phyloP scores from a whole-genome alignment of 352 stramenopile species.

The Pythium vanterpoolii region DNA sequence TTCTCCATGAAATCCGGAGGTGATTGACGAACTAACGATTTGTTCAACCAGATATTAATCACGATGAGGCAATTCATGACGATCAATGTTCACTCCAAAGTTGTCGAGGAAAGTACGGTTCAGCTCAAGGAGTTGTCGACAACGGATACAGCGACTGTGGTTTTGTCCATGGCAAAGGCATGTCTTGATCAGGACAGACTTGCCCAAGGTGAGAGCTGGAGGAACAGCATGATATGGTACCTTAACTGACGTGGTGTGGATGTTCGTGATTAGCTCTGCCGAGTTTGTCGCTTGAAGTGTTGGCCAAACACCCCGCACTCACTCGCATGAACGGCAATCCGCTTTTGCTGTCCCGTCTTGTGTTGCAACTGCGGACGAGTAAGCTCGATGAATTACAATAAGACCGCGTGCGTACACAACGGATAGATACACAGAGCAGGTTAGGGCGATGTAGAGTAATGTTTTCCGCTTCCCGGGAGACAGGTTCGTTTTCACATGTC shows the following conservation, averaged over 20 bases:
- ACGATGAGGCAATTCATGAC: slow-evolving; percentile 18
- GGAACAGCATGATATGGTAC: too few relatives aligned
- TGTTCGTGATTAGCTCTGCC: slow-evolving; percentile 19
- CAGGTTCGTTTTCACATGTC: slow-evolving; percentile 24
- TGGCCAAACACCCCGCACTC: slow-evolving; percentile 31
- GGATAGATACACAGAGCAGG: background rate
- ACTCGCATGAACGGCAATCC: slow-evolving; percentile 33
- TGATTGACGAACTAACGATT: background rate
- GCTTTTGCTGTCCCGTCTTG: slow-evolving; percentile 22
- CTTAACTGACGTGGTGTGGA: background rate
- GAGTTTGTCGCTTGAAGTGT: slow-evolving; percentile 4
- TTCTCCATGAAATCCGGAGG: background rate
- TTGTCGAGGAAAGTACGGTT: slow-evolving; percentile 22
- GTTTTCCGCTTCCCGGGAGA: background rate
- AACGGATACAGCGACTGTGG: slow-evolving; percentile 39
- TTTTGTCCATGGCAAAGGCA: slow-evolving; percentile 40
- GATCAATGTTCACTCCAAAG: slow-evolving; percentile 15
- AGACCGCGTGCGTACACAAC: background rate
- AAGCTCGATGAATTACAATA: slow-evolving; percentile 15
- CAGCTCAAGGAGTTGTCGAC: slow-evolving; percentile 35
- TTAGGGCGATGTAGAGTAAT: background rate
- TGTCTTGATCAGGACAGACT: slow-evolving; percentile 38
- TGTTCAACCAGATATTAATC: slow-evolving; percentile 17
- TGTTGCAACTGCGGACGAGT: slow-evolving; percentile 16
- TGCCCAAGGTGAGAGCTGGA: slow-evolving; percentile 33